phyloP scores from a whole-genome alignment of 352 stramenopile species.

The Aphanomyces euteiches region DNA sequence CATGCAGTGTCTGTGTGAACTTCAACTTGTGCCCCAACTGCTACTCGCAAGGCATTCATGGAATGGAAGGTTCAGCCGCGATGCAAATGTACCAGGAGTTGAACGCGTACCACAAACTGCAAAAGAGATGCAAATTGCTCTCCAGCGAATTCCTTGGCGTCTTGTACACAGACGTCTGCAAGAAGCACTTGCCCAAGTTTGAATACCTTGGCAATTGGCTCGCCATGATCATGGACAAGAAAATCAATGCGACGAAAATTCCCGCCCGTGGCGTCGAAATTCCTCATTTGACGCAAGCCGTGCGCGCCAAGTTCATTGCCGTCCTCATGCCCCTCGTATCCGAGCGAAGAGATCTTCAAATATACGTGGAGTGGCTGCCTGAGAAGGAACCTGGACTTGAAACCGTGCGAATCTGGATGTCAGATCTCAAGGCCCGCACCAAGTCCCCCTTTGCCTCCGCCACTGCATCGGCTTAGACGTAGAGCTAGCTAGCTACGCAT shows the following conservation, averaged over 20 bases:
- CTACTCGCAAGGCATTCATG: conserved; percentile 67
- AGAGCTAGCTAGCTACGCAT: too few species aligned
- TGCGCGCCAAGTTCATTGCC: conserved; percentile 67
- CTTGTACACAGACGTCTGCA: conserved; percentile 73
- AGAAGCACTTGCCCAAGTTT: conserved; percentile 73
- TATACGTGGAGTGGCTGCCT: conserved; percentile 78
- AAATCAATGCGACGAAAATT: conserved; percentile 63
- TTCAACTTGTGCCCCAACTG: conserved; percentile 68
- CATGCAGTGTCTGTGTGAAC: conserved; percentile 64
- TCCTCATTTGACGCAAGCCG: conserved; percentile 46
- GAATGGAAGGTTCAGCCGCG: conserved; percentile 65
- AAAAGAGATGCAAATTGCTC: conserved; percentile 74
- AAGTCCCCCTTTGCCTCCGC: conserved; percentile 55
- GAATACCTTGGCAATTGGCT: conserved; percentile 81
- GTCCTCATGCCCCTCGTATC: conserved; percentile 77
- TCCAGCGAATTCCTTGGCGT: conserved; percentile 69
- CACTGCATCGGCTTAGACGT: too few species aligned
- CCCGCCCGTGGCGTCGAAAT: conserved; percentile 78
- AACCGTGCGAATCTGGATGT: conserved; percentile 85
- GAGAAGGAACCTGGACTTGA: conserved; percentile 54
- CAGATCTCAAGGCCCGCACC: conserved; percentile 77
- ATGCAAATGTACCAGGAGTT: conserved; percentile 67
- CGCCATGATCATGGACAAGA: conserved; percentile 62
- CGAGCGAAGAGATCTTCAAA: conserved; percentile 76
- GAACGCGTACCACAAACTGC: conserved; percentile 63